Evolutionary conservation across 495 filamentous ascomycete species (phyloP).

Genomic region (Lichenothelia convexa): DNA sequence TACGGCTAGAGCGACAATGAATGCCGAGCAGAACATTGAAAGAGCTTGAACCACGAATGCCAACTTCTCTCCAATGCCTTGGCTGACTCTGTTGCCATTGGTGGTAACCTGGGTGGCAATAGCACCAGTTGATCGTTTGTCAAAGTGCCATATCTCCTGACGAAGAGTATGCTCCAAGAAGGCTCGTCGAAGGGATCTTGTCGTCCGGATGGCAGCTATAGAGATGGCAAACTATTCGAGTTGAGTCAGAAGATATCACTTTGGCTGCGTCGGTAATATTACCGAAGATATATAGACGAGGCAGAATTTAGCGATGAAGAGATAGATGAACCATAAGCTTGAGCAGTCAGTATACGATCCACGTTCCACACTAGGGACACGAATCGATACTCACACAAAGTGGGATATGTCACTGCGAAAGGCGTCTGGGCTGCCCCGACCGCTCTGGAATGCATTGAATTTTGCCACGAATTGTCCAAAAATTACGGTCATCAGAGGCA

Average conservation of each 20-base stretch:
- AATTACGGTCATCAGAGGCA: conserved; percentile 15
- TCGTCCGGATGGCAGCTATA: conserved; percentile 17
- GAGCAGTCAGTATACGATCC: background rate
- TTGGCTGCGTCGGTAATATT: background rate
- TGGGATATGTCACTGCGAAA: conserved; percentile 8
- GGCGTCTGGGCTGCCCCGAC: conserved; percentile 7
- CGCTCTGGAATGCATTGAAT: conserved; percentile 19
- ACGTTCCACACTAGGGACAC: background rate
- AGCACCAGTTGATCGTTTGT: conserved; percentile 4
- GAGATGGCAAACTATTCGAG: conserved; percentile 11
- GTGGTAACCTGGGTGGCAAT: conserved; percentile 8
- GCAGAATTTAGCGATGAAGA: conserved; percentile 22
- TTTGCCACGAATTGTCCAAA: conserved; percentile 23
- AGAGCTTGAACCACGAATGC: conserved; percentile 2
- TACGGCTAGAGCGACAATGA: conserved; percentile 4
- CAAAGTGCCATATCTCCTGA: conserved; percentile 18
- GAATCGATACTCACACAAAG: background rate
- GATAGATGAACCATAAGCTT: conserved; percentile 23
- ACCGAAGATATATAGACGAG: conserved; percentile 17
- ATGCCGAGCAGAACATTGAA: conserved; percentile 4
- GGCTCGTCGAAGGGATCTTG: conserved; percentile 11
- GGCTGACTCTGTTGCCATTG: conserved; percentile 8
- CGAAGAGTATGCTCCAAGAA: conserved; percentile 14
- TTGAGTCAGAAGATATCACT: conserved; percentile 2
- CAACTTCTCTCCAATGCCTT: conserved; percentile 6